phyloP scores from a whole-genome alignment of 225 moss, liverwort and hornwort species.

The Lunularia cruciata region DNA sequence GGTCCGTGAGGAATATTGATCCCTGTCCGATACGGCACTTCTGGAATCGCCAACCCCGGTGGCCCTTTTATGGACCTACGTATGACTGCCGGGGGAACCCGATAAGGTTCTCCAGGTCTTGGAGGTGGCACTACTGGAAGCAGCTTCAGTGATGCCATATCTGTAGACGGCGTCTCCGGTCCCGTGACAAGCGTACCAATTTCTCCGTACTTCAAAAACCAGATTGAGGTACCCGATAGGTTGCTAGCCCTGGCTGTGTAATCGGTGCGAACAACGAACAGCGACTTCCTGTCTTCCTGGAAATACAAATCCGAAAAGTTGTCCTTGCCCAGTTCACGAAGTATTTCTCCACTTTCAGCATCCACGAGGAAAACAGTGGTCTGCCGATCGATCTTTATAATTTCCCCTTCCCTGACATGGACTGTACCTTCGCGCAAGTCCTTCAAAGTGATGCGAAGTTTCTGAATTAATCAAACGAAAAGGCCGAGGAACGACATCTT shows the following conservation, averaged over 20 bases:
- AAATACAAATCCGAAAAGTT: constrained; percentile 25
- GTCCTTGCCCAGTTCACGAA: constrained; percentile 32
- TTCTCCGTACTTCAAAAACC: constrained; percentile 46
- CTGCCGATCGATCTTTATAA: constrained; percentile 41
- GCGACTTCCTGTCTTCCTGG: constrained; percentile 26
- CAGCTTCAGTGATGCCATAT: constrained; percentile 31
- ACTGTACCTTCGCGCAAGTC: constrained; percentile 41
- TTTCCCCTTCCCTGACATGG: constrained; percentile 42
- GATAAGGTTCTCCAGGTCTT: constrained; percentile 17
- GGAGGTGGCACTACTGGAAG: constrained; percentile 23
- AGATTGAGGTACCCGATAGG: constrained; percentile 37
- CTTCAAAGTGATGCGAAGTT: constrained; percentile 31
- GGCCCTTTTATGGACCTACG: constrained; percentile 14
- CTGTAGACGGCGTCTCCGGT: constrained; percentile 12
- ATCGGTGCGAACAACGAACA: constrained; percentile 45
- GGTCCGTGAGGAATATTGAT: background rate
- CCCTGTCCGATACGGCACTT: background rate
- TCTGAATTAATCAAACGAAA: constrained; percentile 22
- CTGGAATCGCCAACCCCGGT: constrained; percentile 19
- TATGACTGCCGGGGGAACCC: constrained; percentile 19
- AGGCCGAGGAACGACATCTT: background rate
- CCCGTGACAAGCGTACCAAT: constrained; percentile 41
- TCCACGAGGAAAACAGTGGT: constrained; percentile 40
- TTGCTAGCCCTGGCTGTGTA: constrained; percentile 46
- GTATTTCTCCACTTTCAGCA: constrained; percentile 36